Evolutionary conservation across 1,284 basidiomycete species (phyloP).

Genomic region (Ceratobasidium sp.): DNA sequence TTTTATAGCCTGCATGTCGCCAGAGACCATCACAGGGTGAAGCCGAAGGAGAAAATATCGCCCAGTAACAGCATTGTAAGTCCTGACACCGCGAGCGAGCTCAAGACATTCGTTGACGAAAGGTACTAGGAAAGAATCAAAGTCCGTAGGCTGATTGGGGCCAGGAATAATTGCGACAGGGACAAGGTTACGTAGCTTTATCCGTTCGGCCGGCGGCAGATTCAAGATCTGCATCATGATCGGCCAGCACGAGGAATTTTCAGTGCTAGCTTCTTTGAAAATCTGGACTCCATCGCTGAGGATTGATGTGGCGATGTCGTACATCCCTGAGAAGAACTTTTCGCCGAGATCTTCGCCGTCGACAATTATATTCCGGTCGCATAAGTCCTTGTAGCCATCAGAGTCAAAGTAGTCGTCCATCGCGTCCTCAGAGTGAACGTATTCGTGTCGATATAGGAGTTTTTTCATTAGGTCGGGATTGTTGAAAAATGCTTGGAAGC

Average conservation of each 20-base stretch:
- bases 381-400: slow-evolving; percentile 31
- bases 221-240: slow-evolving; percentile 63
- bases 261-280: slow-evolving; percentile 56
- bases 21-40: slow-evolving; percentile 62
- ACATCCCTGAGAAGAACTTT: slow-evolving; percentile 54
- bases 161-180: slow-evolving; percentile 63
- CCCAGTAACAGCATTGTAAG: slow-evolving; percentile 56
- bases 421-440: slow-evolving; percentile 42
- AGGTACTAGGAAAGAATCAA: slow-evolving; percentile 63
- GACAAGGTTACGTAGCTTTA: slow-evolving; percentile 58
- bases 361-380: slow-evolving; percentile 21
- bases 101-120: slow-evolving; percentile 59
- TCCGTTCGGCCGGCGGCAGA: slow-evolving; percentile 58
- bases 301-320: slow-evolving; percentile 57
- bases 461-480: slow-evolving; percentile 48
- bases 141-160: slow-evolving; percentile 61
- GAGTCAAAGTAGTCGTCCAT: slow-evolving; percentile 52
- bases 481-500: slow-evolving; percentile 39
- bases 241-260: slow-evolving; percentile 59
- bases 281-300: slow-evolving; percentile 61
- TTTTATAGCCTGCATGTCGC: slow-evolving; percentile 64
- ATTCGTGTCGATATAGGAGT: slow-evolving; percentile 52
- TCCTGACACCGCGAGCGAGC: slow-evolving; percentile 58
- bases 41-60: slow-evolving; percentile 38
- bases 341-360: slow-evolving; percentile 41